phyloP scores from a whole-genome alignment of 2,329 filamentous ascomycete genomes.

The Fusarium sp. region DNA sequence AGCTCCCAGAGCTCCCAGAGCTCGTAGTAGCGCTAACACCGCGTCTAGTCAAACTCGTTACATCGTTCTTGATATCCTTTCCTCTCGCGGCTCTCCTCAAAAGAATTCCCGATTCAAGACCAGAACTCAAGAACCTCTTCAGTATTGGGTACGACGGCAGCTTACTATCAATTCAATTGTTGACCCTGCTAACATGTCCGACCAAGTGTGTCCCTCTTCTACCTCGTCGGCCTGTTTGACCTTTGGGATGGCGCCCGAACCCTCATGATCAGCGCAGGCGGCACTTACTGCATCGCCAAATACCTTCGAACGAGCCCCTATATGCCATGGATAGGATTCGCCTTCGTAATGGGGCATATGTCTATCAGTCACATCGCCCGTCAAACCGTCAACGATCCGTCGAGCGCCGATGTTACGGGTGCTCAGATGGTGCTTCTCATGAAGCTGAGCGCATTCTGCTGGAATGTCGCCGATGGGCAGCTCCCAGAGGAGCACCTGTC shows the following conservation, averaged over 20 bases:
- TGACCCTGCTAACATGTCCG: constrained; percentile 4
- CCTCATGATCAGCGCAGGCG: constrained; percentile 80
- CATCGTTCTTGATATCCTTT: constrained; percentile 90
- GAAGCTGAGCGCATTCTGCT: constrained; percentile 96
- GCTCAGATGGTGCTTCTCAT: constrained; percentile 99
- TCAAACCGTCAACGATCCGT: constrained; percentile 74
- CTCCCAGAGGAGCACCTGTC: constrained; percentile 83
- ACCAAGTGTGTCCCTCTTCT: constrained; percentile 81
- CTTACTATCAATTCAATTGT: neutral
- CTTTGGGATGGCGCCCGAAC: constrained; percentile 88
- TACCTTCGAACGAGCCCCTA: constrained; percentile 82
- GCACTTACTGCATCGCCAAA: constrained; percentile 84
- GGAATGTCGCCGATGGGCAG: constrained; percentile 95
- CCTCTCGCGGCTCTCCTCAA: constrained; percentile 90
- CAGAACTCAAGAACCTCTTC: constrained; percentile 88
- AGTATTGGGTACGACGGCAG: constrained; percentile 72
- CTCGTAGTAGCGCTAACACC: constrained; percentile 25
- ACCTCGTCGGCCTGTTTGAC: constrained; percentile 91
- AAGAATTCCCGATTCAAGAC: constrained; percentile 85
- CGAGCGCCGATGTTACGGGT: constrained; percentile 85
- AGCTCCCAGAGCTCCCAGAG: neutral
- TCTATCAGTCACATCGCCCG: constrained; percentile 88
- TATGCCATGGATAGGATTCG: constrained; percentile 98
- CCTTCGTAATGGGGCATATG: constrained; percentile 96
- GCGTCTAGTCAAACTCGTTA: constrained; percentile 85